Evolutionary conservation across 306 rosid genomes (phyloP).

Genomic region (Cucumis hystrix): DNA sequence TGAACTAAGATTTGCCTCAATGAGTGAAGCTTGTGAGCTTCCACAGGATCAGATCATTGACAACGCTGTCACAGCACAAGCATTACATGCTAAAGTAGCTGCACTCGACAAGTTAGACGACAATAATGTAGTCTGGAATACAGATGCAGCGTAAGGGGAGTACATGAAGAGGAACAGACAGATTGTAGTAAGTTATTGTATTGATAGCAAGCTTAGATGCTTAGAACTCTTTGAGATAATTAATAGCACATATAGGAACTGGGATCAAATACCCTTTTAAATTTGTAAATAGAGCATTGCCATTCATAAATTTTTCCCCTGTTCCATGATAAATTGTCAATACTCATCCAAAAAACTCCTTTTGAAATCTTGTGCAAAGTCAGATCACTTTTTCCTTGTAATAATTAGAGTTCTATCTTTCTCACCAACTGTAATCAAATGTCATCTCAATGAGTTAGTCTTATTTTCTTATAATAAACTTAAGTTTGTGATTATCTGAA

Average conservation of each 20-base stretch:
- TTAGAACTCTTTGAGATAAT: slow-evolving; percentile 17
- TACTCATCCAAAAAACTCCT: background rate
- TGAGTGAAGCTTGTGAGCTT: slow-evolving; percentile 80
- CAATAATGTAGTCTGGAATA: slow-evolving; percentile 37
- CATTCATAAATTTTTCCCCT: slow-evolving; percentile 15
- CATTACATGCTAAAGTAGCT: slow-evolving; percentile 50
- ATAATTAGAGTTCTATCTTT: background rate
- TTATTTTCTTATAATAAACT: background rate
- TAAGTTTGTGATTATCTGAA: background rate
- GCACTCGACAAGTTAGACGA: slow-evolving; percentile 48
- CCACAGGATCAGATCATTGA: slow-evolving; percentile 57
- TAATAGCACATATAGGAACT: slow-evolving; percentile 20
- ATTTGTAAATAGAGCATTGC: slow-evolving; percentile 44
- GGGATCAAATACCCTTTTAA: slow-evolving; percentile 28
- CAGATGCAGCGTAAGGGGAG: slow-evolving; percentile 42
- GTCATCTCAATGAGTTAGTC: no score
- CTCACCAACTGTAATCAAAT: background rate
- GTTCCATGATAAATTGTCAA: slow-evolving; percentile 5
- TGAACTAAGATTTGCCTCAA: slow-evolving; percentile 68
- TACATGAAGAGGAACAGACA: background rate
- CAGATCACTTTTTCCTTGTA: background rate
- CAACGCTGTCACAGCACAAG: slow-evolving; percentile 30
- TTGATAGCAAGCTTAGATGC: slow-evolving; percentile 21
- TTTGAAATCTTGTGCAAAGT: background rate
- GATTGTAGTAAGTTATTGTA: slow-evolving; percentile 2